Conservation (phyloP, 208 protist genomes). For the Leishmania tarentolae region DNA sequence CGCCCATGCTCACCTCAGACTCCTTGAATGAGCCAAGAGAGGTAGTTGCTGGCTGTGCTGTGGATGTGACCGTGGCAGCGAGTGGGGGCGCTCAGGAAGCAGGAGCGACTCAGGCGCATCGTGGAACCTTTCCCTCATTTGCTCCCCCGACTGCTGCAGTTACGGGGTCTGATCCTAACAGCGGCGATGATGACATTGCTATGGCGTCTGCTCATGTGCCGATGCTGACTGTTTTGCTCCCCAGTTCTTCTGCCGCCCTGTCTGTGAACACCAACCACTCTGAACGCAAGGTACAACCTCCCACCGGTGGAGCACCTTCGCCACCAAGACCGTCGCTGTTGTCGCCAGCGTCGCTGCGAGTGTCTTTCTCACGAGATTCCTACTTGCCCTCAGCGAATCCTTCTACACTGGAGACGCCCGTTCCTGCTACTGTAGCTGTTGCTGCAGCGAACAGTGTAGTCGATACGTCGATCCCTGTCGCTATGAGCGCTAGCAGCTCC, state of each 20-base stretch:
- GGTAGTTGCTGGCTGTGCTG: not conserved
- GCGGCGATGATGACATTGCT: not conserved
- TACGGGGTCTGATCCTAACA: not conserved
- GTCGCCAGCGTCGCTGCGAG: slow-evolving; percentile 25
- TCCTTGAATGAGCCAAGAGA: not conserved
- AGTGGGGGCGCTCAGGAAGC: not conserved
- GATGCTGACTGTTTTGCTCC: not conserved
- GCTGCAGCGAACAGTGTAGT: not conserved
- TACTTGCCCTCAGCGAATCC: slow-evolving; percentile 3
- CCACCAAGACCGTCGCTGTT: not conserved
- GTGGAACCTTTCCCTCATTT: not conserved
- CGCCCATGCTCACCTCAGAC: not conserved
- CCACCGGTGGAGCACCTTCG: not conserved
- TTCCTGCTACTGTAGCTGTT: not conserved
- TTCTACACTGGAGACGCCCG: not conserved
- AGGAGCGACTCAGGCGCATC: not conserved
- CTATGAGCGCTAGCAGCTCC: not conserved
- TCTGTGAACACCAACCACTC: not conserved
- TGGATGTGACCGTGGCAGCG: not conserved
- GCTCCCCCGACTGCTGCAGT: not conserved
- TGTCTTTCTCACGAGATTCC: slow-evolving; percentile 28
- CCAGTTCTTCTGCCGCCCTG: not conserved
- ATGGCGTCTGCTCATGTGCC: not conserved
- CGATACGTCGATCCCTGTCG: not conserved
- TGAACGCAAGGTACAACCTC: not conserved